These are phyloP conservation scores for Leishmania lainsoni DNA, from an alignment of 208 protist genomes.

Conservation along the genomic window DNA sequence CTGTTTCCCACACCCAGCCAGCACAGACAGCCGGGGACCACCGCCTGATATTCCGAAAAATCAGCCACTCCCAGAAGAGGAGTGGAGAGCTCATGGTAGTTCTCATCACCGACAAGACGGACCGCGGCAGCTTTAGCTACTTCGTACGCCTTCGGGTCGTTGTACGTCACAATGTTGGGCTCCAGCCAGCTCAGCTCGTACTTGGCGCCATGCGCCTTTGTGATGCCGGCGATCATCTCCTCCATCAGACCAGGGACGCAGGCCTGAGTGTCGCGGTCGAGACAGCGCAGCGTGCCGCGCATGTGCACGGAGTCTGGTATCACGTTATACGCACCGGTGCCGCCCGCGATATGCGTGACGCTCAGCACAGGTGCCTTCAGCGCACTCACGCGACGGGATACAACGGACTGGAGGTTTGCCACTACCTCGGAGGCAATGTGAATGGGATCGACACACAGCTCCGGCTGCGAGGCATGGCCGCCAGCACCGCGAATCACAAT, in stretches of 20 bases:
- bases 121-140: conserved; percentile 49
- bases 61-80: conserved; percentile 68
- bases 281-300: conserved; percentile 70
- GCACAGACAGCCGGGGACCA: conserved; percentile 76
- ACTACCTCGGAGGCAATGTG: conserved; percentile 61
- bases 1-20: conserved; percentile 57
- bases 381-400: conserved; percentile 69
- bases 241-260: conserved; percentile 69
- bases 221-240: conserved; percentile 66
- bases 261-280: conserved; percentile 65
- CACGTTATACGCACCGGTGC: conserved; percentile 69
- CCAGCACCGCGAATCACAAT: conserved; percentile 68
- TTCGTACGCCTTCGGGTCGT: conserved; percentile 67
- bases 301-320: conserved; percentile 70
- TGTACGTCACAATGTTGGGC: conserved; percentile 84
- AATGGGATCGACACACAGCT: conserved; percentile 73
- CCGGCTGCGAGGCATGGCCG: conserved; percentile 70
- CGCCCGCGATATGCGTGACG: conserved; percentile 56
- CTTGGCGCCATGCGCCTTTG: conserved; percentile 61
- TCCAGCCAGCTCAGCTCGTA: conserved; percentile 74
- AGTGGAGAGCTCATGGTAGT: conserved; percentile 50
- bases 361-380: conserved; percentile 65
- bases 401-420: conserved; percentile 56
- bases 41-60: conserved; percentile 77
- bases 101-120: conserved; percentile 44